Percentiles rank a stretch among this genome's conserved stretches.
Conservation (phyloP, 1,284 basidiomycete genomes). For the Pseudozyma thailandica region DNA sequence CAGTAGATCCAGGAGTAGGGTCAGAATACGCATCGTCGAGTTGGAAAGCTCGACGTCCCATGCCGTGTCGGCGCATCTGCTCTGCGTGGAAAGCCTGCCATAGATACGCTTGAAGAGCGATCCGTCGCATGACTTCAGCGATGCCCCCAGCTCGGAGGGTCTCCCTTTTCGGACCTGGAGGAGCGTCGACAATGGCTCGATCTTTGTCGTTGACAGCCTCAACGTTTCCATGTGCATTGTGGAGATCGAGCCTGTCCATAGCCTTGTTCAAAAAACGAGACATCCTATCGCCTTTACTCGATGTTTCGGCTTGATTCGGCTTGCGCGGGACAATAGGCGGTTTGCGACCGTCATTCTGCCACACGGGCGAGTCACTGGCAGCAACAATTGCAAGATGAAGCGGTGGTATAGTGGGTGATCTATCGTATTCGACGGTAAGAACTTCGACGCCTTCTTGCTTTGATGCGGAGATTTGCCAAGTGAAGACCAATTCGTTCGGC, state of each 20-base stretch:
- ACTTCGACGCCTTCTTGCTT: neutral
- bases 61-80: constrained; percentile 52
- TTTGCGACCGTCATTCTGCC: constrained; percentile 20
- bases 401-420: constrained; percentile 16
- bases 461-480: constrained; percentile 1
- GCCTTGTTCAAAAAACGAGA: constrained; percentile 26
- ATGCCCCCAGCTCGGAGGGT: constrained; percentile 23
- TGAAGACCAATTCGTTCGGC: constrained; percentile 22
- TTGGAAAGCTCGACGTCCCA: constrained; percentile 45
- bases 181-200: constrained; percentile 33
- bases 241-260: constrained; percentile 25
- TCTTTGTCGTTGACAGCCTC: constrained; percentile 8
- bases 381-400: constrained; percentile 44
- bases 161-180: constrained; percentile 24
- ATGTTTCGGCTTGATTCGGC: neutral
- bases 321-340: constrained; percentile 7
- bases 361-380: constrained; percentile 39
- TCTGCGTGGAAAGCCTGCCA: constrained; percentile 58
- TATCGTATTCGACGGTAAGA: constrained; percentile 12
- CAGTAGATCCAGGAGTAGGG: neutral
- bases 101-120: constrained; percentile 51
- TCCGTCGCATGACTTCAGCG: constrained; percentile 35
- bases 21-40: constrained; percentile 39
- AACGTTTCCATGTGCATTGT: neutral
- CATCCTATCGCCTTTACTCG: constrained; percentile 9